Evolutionary conservation across 2,329 filamentous ascomycete genomes (phyloP).

Genomic region (Teratosphaeria viscida): DNA sequence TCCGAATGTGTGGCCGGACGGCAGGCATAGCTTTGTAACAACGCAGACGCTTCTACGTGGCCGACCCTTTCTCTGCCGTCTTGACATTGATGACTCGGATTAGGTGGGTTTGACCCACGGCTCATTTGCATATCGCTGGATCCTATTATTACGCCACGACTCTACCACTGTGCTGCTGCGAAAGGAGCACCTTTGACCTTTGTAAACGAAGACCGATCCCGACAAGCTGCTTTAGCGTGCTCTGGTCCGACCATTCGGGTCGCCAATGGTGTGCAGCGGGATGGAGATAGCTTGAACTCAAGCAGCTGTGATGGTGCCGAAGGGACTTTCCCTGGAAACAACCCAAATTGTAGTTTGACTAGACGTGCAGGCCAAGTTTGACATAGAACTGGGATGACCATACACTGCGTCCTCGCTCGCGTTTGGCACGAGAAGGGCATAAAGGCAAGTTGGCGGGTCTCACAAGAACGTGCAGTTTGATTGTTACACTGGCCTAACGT

Average conservation of each 20-base stretch:
- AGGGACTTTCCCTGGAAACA: not conserved
- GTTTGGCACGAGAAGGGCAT: not conserved
- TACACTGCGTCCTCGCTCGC: not conserved
- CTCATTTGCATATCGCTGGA: not conserved
- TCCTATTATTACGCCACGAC: not conserved
- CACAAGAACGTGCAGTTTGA: not conserved
- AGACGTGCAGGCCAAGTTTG: not conserved
- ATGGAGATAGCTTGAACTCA: not conserved
- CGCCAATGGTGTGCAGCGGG: not conserved
- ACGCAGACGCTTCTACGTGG: not conserved
- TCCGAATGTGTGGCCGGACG: not conserved
- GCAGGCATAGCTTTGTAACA: not conserved
- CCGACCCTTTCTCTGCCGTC: not conserved
- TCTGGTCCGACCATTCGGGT: not conserved
- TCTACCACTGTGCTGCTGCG: not conserved
- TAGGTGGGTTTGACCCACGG: not conserved
- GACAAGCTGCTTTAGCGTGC: not conserved
- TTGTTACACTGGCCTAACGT: not conserved
- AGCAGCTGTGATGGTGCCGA: not conserved
- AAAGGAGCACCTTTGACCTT: not conserved
- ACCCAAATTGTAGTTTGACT: not conserved
- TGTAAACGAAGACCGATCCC: not conserved
- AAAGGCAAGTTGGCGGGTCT: not conserved
- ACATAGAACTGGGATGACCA: not conserved
- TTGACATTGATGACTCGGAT: not conserved